Conservation (phyloP, 306 rosid species). For the Cicer chorassanicum region DNA sequence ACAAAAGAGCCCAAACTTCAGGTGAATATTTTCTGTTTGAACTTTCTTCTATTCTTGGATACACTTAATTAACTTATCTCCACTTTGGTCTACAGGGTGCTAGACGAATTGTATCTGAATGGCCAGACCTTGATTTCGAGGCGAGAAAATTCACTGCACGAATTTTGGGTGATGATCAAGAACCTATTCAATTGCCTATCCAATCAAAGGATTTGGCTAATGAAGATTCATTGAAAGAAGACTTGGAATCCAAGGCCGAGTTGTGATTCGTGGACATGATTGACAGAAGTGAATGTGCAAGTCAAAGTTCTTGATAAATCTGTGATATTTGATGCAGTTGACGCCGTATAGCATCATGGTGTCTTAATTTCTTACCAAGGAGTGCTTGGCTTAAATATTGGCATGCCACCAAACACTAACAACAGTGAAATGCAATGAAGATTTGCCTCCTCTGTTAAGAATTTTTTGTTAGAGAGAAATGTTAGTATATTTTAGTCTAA, state of each 20-base stretch:
- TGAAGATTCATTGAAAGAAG: constrained; percentile 49
- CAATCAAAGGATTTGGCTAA: constrained; percentile 42
- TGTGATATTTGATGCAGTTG: constrained; percentile 35
- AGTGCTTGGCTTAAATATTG: constrained; percentile 37
- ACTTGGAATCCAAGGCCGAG: constrained; percentile 80
- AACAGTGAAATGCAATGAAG: constrained; percentile 40
- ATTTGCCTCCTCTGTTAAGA: constrained; percentile 41
- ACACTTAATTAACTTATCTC: constrained; percentile 26
- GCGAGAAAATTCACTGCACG: constrained; percentile 84
- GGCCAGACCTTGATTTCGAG: constrained; percentile 94
- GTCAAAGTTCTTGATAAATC: constrained; percentile 11
- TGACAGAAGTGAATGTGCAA: background rate
- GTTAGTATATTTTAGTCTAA: constrained; percentile 16
- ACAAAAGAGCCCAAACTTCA: constrained; percentile 98
- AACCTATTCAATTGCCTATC: constrained; percentile 49
- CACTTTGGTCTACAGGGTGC: constrained; percentile 70
- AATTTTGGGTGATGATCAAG: constrained; percentile 75
- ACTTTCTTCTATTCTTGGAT: constrained; percentile 7
- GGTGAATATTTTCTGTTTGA: constrained; percentile 53
- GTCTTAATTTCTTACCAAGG: constrained; percentile 30
- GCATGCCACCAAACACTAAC: constrained; percentile 40
- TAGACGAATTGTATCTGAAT: constrained; percentile 85
- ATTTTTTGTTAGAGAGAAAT: constrained; percentile 42
- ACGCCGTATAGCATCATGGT: constrained; percentile 6
- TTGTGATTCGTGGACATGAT: constrained; percentile 49